A percentile compares a stretch with the other conserved stretches of the same genome.
These are phyloP conservation scores for Blumeria hordei DNA, from an alignment of 2,329 filamentous ascomycete genomes.

Conservation along the genomic window DNA sequence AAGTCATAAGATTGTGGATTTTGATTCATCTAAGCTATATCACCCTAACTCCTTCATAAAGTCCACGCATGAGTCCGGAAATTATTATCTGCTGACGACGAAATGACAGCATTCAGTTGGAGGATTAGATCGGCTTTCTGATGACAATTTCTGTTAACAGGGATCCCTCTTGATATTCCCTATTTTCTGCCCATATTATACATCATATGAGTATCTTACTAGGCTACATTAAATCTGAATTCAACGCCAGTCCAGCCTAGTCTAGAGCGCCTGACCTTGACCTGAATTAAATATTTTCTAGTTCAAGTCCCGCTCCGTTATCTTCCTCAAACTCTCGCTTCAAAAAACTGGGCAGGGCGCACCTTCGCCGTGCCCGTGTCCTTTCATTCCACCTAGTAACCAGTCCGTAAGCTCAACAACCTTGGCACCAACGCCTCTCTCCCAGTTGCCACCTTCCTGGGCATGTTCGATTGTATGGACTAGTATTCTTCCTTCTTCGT, in stretches of 20 bases:
- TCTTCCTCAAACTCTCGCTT: not conserved
- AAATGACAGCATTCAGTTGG: no score
- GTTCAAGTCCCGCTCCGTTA: not conserved
- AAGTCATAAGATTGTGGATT: no score
- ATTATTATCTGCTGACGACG: no score
- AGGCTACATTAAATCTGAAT: not conserved
- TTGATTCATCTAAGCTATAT: no score
- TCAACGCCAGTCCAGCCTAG: not conserved
- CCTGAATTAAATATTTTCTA: not conserved
- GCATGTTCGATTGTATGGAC: slow-evolving; percentile 89
- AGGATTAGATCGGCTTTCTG: no score
- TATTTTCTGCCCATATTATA: not conserved
- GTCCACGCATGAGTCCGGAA: no score
- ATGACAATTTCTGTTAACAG: not conserved
- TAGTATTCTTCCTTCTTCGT: slow-evolving; percentile 57
- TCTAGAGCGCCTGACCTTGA: not conserved
- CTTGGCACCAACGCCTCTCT: slow-evolving; percentile 53
- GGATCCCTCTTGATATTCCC: not conserved
- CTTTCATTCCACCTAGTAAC: slow-evolving; percentile 58
- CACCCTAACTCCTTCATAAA: no score
- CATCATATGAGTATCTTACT: not conserved
- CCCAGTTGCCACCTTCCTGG: slow-evolving; percentile 62
- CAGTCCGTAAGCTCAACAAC: slow-evolving; percentile 88
- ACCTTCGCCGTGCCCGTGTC: slow-evolving; percentile 13
- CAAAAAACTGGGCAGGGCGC: slow-evolving; percentile 14